Evolutionary conservation across 192 early-diverging fungal species (phyloP).

Genomic region (Backusella liffmaniae): DNA sequence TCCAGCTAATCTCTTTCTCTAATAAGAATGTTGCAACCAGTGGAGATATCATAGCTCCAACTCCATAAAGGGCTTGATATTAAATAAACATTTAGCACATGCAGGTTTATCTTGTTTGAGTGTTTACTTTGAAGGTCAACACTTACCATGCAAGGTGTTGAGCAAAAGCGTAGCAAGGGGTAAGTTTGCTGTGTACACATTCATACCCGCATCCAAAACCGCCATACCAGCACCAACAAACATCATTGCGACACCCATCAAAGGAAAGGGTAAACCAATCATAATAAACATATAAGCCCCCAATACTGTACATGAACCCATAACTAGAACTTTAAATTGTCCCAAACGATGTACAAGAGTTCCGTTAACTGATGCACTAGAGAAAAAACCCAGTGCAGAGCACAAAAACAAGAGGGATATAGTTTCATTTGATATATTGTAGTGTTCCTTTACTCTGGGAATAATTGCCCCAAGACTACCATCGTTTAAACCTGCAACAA

Average conservation of each 20-base stretch:
- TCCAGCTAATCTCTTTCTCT: conserved; percentile 26
- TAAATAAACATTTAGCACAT: background rate
- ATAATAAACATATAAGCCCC: conserved; percentile 20
- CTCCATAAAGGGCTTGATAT: conserved; percentile 30
- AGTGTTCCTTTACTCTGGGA: conserved; percentile 28
- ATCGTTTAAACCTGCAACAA: conserved; percentile 27
- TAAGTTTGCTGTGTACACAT: conserved; percentile 28
- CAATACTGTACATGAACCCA: conserved; percentile 1
- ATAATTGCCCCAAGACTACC: conserved; percentile 31
- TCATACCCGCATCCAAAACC: conserved; percentile 34
- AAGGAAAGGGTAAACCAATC: conserved; percentile 24
- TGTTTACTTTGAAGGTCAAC: background rate
- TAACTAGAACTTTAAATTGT: conserved; percentile 14
- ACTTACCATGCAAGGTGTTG: conserved; percentile 39
- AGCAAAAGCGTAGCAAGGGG: conserved; percentile 32
- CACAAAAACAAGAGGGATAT: conserved; percentile 29
- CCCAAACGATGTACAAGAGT: conserved; percentile 24
- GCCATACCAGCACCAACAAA: conserved; percentile 28
- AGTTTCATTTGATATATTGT: conserved; percentile 30
- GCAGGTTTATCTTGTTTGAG: background rate
- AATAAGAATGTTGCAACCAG: conserved; percentile 27
- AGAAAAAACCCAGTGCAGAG: conserved; percentile 27
- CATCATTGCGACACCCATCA: conserved; percentile 22
- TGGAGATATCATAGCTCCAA: conserved; percentile 35
- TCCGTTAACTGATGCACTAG: conserved; percentile 26